Evolutionary conservation across 2,329 filamentous ascomycete species (phyloP).

Genomic region (Parafenestella ontariensis): DNA sequence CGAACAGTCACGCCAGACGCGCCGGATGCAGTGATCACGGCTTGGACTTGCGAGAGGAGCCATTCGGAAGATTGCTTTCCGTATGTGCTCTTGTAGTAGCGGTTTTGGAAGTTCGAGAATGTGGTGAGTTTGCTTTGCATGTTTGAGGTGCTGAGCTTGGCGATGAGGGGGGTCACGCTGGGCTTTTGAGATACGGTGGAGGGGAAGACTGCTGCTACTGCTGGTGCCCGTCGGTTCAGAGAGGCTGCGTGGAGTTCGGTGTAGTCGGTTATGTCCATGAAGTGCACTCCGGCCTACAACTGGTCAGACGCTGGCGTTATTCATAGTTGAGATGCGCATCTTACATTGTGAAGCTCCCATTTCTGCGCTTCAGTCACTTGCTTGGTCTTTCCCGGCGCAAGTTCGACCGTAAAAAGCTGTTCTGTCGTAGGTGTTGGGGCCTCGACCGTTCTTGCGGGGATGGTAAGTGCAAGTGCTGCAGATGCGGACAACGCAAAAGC

Average conservation of each 20-base stretch:
- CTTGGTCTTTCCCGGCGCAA: conserved; percentile 22
- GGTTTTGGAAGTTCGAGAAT: conserved; percentile 31
- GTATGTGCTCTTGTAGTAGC: conserved; percentile 31
- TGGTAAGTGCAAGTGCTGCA: conserved; percentile 6
- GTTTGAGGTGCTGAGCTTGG: conserved; percentile 27
- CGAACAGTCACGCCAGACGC: conserved; percentile 73
- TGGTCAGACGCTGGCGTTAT: too few relatives aligned
- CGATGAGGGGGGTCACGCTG: conserved; percentile 20
- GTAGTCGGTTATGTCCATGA: conserved; percentile 37
- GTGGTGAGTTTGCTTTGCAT: conserved; percentile 24
- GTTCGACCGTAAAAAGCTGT: conserved; percentile 19
- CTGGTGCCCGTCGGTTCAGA: conserved; percentile 4
- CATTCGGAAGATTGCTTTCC: conserved; percentile 85
- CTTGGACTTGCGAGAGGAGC: conserved; percentile 76
- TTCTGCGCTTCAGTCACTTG: conserved; percentile 21
- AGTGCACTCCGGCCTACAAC: conserved; percentile 42
- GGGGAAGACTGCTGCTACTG: conserved; percentile 21
- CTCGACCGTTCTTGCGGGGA: conserved; percentile 1
- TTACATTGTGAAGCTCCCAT: conserved; percentile 21
- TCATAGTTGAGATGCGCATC: not conserved
- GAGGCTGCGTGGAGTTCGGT: conserved; percentile 14
- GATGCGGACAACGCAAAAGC: conserved; percentile 12
- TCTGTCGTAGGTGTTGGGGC: conserved; percentile 2
- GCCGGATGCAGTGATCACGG: conserved; percentile 72
- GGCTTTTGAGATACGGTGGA: conserved; percentile 17